Evolutionary conservation across 345 rosid species (phyloP).

Genomic region (Viola odorata): DNA sequence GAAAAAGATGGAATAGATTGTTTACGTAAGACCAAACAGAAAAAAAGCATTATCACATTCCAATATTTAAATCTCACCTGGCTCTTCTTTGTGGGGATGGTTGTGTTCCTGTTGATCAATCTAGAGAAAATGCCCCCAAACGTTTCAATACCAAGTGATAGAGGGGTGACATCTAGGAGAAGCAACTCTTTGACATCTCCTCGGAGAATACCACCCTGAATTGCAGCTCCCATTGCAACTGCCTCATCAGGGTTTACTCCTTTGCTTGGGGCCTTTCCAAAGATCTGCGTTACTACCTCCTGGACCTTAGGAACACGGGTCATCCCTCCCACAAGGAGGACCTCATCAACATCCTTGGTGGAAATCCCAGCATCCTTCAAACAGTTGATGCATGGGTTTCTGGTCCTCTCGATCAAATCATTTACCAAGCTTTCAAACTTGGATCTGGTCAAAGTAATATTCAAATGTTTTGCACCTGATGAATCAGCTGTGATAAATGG

Average conservation of each 20-base stretch:
- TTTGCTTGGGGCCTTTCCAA: conserved; percentile 29
- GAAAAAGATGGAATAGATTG: neutral
- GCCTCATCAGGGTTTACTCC: conserved; percentile 35
- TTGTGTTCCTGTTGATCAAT: conserved; percentile 26
- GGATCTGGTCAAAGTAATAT: conserved; percentile 25
- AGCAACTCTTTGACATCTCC: conserved; percentile 33
- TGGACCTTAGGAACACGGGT: conserved; percentile 34
- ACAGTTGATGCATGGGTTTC: conserved; percentile 25
- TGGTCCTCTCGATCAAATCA: conserved; percentile 27
- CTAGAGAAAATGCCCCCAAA: conserved; percentile 28
- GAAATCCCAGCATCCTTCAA: conserved; percentile 30
- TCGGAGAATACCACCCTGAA: conserved; percentile 32
- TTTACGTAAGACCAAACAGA: neutral
- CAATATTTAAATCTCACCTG: conserved; percentile 13
- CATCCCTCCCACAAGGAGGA: conserved; percentile 35
- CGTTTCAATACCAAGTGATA: conserved; percentile 32
- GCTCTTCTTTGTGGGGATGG: conserved; percentile 29
- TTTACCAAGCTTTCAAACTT: conserved; percentile 26
- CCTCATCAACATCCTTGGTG: conserved; percentile 27
- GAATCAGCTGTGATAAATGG: conserved; percentile 37
- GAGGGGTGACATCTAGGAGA: conserved; percentile 28
- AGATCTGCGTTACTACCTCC: conserved; percentile 17
- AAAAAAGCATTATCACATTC: neutral
- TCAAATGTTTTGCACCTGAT: conserved; percentile 31
- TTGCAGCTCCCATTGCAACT: conserved; percentile 34